Evolutionary conservation across 2,329 filamentous ascomycete species (phyloP).

Genomic region (Claviceps fusiformis): DNA sequence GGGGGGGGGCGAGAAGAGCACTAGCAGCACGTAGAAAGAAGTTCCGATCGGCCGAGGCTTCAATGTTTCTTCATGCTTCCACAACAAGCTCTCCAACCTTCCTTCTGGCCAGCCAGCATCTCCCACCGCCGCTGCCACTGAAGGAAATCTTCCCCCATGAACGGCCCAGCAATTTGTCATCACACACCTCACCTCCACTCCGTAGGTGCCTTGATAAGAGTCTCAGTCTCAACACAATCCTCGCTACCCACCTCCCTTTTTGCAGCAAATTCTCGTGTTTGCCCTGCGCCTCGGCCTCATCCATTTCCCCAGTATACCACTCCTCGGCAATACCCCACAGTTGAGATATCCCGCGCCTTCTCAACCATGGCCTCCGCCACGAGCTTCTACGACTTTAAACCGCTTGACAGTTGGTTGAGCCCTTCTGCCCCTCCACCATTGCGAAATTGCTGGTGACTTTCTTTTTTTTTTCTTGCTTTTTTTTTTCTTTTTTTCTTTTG

Average conservation of each 20-base stretch:
- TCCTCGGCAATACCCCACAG: neutral
- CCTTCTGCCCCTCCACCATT: neutral
- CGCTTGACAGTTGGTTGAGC: slow-evolving; percentile 51
- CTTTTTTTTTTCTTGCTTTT: no score
- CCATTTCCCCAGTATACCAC: neutral
- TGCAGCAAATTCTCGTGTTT: neutral
- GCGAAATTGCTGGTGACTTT: neutral
- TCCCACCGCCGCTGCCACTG: neutral
- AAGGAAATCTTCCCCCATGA: neutral
- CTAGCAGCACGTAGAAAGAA: no score
- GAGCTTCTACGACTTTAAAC: slow-evolving; percentile 70
- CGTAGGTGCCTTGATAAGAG: neutral
- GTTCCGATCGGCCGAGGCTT: neutral
- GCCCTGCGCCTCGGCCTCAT: neutral
- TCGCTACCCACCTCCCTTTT: neutral
- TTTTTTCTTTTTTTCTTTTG: neutral
- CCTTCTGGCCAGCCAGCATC: neutral
- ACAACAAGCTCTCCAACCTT: neutral
- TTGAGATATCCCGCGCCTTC: slow-evolving; percentile 2
- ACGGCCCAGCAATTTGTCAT: slow-evolving; percentile 6
- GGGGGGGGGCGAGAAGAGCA: no score
- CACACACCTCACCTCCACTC: slow-evolving; percentile 2
- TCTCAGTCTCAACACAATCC: slow-evolving; percentile 3
- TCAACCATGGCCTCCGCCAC: slow-evolving; percentile 27
- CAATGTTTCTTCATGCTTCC: neutral